A percentile compares a stretch with the other conserved stretches of the same genome.
phyloP scores from a whole-genome alignment of 495 filamentous ascomycete species.

The Aspergillus sclerotioniger region DNA sequence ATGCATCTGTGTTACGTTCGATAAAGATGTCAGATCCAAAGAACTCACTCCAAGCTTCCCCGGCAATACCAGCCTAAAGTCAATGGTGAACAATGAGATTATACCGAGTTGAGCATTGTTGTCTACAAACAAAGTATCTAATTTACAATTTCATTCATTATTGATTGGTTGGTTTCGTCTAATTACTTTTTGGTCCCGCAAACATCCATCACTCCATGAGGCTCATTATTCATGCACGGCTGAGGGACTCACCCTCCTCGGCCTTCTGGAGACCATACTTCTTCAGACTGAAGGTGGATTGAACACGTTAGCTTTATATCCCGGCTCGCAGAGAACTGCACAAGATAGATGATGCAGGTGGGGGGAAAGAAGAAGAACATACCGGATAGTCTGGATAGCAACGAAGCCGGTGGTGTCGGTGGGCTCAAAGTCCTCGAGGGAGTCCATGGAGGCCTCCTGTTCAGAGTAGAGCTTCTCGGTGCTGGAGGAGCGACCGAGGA shows the following conservation, averaged over 20 bases:
- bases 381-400: constrained; percentile 25
- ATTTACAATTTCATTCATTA: too few species aligned
- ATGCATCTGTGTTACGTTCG: too few species aligned
- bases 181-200: too few species aligned
- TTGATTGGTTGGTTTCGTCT: too few species aligned
- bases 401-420: constrained; percentile 78
- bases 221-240: constrained; percentile 11
- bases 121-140: too few species aligned
- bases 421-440: constrained; percentile 76
- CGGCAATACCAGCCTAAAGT: too few species aligned
- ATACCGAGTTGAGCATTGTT: too few species aligned
- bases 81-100: too few species aligned
- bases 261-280: constrained; percentile 77
- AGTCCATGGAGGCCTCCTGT: constrained; percentile 83
- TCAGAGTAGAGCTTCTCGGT: constrained; percentile 85
- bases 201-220: too few species aligned
- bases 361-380: not conserved
- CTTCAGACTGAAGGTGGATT: constrained; percentile 77
- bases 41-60: too few species aligned
- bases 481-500: constrained; percentile 72
- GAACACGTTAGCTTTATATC: constrained; percentile 40
- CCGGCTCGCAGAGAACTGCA: not conserved
- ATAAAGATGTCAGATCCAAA: too few species aligned
- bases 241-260: constrained; percentile 51
- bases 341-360: not conserved